Conservation (phyloP, 2,329 filamentous ascomycete species). For the Metarhizium rileyi region DNA sequence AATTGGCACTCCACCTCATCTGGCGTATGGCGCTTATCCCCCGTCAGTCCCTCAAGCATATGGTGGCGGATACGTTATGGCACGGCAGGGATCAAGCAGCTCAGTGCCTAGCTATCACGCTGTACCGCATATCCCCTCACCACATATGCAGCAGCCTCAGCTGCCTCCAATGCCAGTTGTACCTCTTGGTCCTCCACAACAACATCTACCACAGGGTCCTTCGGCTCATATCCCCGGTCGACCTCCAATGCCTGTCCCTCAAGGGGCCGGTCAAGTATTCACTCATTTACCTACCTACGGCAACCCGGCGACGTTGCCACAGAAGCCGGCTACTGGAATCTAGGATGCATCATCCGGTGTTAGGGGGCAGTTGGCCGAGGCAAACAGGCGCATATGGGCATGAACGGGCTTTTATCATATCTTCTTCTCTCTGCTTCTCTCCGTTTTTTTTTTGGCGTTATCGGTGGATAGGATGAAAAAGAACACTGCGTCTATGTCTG, state of each 20-base stretch:
- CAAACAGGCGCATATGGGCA: slow-evolving; percentile 23
- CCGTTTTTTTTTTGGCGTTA: slow-evolving; percentile 25
- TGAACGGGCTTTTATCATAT: slow-evolving; percentile 18
- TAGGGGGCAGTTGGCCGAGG: slow-evolving; percentile 11
- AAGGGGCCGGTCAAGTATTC: slow-evolving; percentile 35
- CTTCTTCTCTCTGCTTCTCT: not conserved
- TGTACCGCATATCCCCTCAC: slow-evolving; percentile 29
- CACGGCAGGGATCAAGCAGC: slow-evolving; percentile 44
- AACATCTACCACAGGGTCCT: slow-evolving; percentile 32
- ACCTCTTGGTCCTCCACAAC: slow-evolving; percentile 23
- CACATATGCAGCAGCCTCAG: slow-evolving; percentile 14
- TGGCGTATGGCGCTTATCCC: slow-evolving; percentile 39
- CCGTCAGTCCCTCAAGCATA: slow-evolving; percentile 37
- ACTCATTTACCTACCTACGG: slow-evolving; percentile 46
- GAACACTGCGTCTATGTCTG: not conserved
- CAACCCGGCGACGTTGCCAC: slow-evolving; percentile 49
- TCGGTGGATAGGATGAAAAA: slow-evolving; percentile 22
- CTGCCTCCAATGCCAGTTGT: slow-evolving; percentile 19
- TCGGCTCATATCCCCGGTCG: slow-evolving; percentile 36
- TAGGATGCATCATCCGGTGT: slow-evolving; percentile 25
- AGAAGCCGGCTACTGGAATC: slow-evolving; percentile 45
- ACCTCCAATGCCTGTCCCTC: slow-evolving; percentile 31
- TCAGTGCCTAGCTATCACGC: slow-evolving; percentile 41
- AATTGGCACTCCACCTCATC: slow-evolving; percentile 40
- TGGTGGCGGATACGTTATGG: slow-evolving; percentile 43